phyloP scores from a whole-genome alignment of 371 early-diverging fungal genomes.

The Nematocida sp. region DNA sequence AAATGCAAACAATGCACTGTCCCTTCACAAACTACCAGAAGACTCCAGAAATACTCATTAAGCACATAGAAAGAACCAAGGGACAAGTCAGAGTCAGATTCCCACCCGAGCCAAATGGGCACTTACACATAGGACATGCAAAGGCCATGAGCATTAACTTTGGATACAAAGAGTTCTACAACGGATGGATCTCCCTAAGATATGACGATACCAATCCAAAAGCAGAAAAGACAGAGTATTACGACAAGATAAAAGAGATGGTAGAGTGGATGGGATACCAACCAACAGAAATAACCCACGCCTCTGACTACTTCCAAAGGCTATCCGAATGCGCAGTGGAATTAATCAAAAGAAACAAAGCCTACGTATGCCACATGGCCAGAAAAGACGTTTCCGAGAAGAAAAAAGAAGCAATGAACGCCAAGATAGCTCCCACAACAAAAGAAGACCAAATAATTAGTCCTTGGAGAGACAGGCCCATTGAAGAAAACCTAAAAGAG shows the following conservation, averaged over 20 bases:
- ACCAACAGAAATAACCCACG: constrained; percentile 84
- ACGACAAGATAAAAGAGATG: constrained; percentile 82
- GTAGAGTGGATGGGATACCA: constrained; percentile 92
- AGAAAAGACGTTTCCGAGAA: constrained; percentile 79
- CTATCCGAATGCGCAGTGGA: constrained; percentile 65
- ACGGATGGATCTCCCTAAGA: constrained; percentile 83
- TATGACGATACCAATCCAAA: constrained; percentile 98
- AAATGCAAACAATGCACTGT: constrained; percentile 72
- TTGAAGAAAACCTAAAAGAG: constrained; percentile 79
- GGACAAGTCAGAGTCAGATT: constrained; percentile 92
- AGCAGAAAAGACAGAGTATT: constrained; percentile 90
- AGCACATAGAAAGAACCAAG: constrained; percentile 83
- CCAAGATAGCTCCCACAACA: neutral
- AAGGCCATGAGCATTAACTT: constrained; percentile 98
- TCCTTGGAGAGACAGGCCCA: constrained; percentile 80
- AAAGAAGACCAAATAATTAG: constrained; percentile 70
- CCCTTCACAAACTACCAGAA: constrained; percentile 94
- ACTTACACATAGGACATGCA: constrained; percentile 96
- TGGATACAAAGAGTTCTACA: constrained; percentile 83
- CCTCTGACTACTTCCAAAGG: constrained; percentile 80
- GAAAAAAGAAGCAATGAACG: constrained; percentile 68
- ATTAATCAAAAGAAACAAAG: constrained; percentile 79
- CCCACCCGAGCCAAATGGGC: constrained; percentile 96
- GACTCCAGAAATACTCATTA: constrained; percentile 75
- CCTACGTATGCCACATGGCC: constrained; percentile 91